Percentiles rank a stretch among this genome's conserved stretches.
phyloP scores from a whole-genome alignment of 192 early-diverging fungal genomes.

The Spizellomyces sp. region DNA sequence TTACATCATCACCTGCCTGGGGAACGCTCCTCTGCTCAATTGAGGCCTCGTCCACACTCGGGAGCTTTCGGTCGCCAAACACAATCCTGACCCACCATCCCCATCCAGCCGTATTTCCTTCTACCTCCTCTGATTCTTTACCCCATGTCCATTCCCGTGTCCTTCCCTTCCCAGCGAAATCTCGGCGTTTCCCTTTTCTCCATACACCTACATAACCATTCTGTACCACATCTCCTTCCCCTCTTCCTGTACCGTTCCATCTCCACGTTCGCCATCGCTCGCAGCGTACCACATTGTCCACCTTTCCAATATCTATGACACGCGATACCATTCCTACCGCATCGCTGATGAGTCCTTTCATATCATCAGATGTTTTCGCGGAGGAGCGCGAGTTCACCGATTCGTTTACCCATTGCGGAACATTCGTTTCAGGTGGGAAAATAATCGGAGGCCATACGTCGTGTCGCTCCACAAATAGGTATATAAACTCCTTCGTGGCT shows the following conservation, averaged over 20 bases:
- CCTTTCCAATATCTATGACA: slow-evolving; percentile 37
- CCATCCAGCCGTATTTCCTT: slow-evolving; percentile 48
- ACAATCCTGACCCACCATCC: slow-evolving; percentile 55
- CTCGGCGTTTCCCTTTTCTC: slow-evolving; percentile 28
- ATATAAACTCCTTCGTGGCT: slow-evolving; percentile 47
- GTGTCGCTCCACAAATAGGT: slow-evolving; percentile 49
- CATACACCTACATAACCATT: slow-evolving; percentile 35
- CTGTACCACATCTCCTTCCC: slow-evolving; percentile 43
- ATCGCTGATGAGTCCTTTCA: slow-evolving; percentile 42
- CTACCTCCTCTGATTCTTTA: slow-evolving; percentile 7
- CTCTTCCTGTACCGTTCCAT: slow-evolving; percentile 29
- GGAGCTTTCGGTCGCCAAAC: slow-evolving; percentile 18
- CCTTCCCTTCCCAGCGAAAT: not conserved
- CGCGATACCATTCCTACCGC: slow-evolving; percentile 19
- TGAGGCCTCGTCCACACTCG: not conserved
- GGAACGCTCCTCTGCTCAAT: not conserved
- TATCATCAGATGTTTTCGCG: no score
- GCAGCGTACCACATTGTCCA: slow-evolving; percentile 37
- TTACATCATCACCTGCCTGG: not conserved
- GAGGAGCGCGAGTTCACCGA: not conserved
- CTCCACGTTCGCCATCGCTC: slow-evolving; percentile 59
- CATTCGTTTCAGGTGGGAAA: slow-evolving; percentile 40
- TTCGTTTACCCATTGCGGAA: slow-evolving; percentile 24
- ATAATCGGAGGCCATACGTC: slow-evolving; percentile 56
- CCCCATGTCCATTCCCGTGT: slow-evolving; percentile 12